Percentiles rank a stretch among this genome's conserved stretches.
Conservation (phyloP, 495 filamentous ascomycete species). For the Aspergillus avenaceus region DNA sequence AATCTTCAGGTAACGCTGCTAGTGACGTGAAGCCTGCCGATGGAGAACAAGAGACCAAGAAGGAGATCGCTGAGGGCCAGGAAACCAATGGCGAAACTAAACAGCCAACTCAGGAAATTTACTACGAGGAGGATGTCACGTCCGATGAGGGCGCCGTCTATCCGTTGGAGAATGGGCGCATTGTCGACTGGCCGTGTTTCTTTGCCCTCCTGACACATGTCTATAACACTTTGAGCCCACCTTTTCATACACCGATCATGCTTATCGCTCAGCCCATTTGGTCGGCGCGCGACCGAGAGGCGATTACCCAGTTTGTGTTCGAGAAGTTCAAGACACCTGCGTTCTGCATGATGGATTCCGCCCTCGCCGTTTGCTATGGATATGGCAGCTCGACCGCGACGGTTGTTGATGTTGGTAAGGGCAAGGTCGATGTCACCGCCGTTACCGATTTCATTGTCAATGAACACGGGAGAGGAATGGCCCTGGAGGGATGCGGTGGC, state of each 20-base stretch:
- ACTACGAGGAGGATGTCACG: conserved; percentile 80
- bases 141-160: conserved; percentile 87
- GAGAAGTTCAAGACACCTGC: conserved; percentile 94
- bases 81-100: conserved; percentile 18
- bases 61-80: conserved; percentile 15
- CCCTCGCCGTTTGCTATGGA: conserved; percentile 77
- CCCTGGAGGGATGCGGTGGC: conserved; percentile 71
- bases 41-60: conserved; percentile 14
- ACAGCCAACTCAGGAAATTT: conserved; percentile 39
- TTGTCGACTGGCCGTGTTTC: conserved; percentile 86
- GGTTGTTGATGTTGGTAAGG: conserved; percentile 83
- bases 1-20: conserved; percentile 33
- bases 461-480: conserved; percentile 54
- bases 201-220: conserved; percentile 86
- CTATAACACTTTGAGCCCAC: conserved; percentile 78
- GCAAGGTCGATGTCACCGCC: conserved; percentile 88
- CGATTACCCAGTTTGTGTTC: conserved; percentile 86
- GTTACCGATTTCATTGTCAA: conserved; percentile 72
- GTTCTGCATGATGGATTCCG: conserved; percentile 81
- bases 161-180: conserved; percentile 77
- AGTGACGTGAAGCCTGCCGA: conserved; percentile 18
- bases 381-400: conserved; percentile 73
- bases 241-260: conserved; percentile 90
- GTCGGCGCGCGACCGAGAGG: conserved; percentile 77
- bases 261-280: conserved; percentile 83